Conservation (phyloP, 1,284 basidiomycete species). For the Apiotrichum gracile region DNA sequence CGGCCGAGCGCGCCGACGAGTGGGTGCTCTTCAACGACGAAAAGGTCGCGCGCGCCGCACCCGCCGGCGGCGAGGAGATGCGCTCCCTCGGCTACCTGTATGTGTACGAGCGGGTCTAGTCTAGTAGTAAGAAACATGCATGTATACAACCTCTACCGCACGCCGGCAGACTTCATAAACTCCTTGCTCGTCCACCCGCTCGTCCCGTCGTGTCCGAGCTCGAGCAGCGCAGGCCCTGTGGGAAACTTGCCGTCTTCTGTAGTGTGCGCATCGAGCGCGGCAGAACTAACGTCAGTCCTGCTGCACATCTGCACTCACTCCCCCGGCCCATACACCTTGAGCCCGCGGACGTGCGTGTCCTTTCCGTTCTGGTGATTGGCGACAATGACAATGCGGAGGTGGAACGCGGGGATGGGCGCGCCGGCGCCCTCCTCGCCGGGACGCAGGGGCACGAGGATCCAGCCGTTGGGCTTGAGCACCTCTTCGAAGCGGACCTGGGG, state of each 20-base stretch:
- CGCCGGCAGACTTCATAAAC: conserved; percentile 71
- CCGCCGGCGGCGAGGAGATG: conserved; percentile 55
- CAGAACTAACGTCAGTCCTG: not conserved
- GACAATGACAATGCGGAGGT: conserved; percentile 83
- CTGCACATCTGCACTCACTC: conserved; percentile 54
- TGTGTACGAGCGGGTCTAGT: conserved; percentile 61
- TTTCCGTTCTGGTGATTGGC: conserved; percentile 98
- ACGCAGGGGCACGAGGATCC: conserved; percentile 85
- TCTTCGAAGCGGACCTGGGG: conserved; percentile 64
- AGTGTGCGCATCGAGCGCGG: not conserved
- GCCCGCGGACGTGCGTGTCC: conserved; percentile 91
- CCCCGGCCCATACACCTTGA: conserved; percentile 75
- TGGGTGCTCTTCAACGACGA: conserved; percentile 95
- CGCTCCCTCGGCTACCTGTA: conserved; percentile 82
- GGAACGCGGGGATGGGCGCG: conserved; percentile 78
- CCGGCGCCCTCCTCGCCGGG: conserved; percentile 61
- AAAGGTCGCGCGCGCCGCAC: conserved; percentile 82
- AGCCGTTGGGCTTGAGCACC: conserved; percentile 85
- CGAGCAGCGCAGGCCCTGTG: conserved; percentile 22
- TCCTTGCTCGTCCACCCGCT: conserved; percentile 54
- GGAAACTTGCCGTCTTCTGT: conserved; percentile 5
- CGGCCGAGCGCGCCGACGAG: conserved; percentile 48
- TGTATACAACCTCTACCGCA: conserved; percentile 49
- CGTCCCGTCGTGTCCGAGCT: conserved; percentile 42
- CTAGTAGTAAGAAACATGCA: not conserved